Conservation (phyloP, 805 yeast genomes). For the Ogataea saltuana region DNA sequence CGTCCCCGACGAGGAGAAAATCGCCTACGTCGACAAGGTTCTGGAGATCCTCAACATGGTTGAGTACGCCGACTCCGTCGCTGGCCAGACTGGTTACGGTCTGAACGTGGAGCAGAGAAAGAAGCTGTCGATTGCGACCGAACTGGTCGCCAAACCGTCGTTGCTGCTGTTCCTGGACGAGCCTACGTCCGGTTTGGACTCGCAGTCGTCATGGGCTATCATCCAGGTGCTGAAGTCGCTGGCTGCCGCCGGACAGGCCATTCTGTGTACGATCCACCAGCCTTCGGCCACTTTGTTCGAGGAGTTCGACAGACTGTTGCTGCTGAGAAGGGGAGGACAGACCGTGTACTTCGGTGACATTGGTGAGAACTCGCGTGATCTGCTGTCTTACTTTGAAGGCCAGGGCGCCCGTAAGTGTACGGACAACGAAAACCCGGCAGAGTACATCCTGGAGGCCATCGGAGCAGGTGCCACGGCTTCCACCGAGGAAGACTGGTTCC, state of each 20-base stretch:
- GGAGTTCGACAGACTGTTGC: conserved; percentile 43
- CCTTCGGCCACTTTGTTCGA: conserved; percentile 49
- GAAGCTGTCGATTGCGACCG: conserved; percentile 55
- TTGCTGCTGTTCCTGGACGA: conserved; percentile 57
- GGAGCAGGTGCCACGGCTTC: conserved; percentile 81
- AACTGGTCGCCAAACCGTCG: conserved; percentile 55
- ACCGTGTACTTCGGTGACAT: conserved; percentile 57
- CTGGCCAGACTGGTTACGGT: conserved; percentile 48
- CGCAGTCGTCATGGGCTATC: conserved; percentile 61
- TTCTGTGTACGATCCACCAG: conserved; percentile 58
- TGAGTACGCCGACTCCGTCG: conserved; percentile 52
- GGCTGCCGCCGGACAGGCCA: conserved; percentile 57
- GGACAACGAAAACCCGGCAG: conserved; percentile 68
- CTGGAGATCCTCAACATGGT: conserved; percentile 43
- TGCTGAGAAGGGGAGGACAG: conserved; percentile 52
- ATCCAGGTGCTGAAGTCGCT: conserved; percentile 49
- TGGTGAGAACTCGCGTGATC: conserved; percentile 44
- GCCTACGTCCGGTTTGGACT: conserved; percentile 61
- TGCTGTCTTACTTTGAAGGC: conserved; percentile 48
- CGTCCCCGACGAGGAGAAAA: conserved; percentile 43
- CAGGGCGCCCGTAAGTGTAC: conserved; percentile 68
- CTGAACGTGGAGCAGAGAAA: conserved; percentile 57
- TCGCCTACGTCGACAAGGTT: conserved; percentile 45
- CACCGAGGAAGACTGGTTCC: conserved; percentile 59
- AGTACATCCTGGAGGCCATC: conserved; percentile 69